Conservation (phyloP, 768 basidiomycete species). For the Suillus variegatus region DNA sequence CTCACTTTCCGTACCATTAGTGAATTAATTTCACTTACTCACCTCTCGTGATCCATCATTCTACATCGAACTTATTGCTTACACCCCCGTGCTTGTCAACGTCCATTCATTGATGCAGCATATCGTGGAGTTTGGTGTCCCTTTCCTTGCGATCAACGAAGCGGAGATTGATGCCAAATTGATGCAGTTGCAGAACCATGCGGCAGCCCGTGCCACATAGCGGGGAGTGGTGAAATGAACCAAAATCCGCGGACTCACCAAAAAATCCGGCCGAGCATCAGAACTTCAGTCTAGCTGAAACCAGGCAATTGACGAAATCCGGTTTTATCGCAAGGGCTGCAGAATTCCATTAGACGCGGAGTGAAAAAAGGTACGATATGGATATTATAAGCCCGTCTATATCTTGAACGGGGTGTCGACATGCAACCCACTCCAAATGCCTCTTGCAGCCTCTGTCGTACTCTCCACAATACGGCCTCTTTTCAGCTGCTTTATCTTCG, state of each 20-base stretch:
- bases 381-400: slow-evolving; percentile 23
- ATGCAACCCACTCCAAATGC: slow-evolving; percentile 90
- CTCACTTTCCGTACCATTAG: background rate
- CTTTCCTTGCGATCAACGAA: background rate
- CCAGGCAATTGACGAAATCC: background rate
- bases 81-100: background rate
- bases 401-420: slow-evolving; percentile 68
- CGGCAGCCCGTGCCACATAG: background rate
- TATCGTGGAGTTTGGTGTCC: background rate
- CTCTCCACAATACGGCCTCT: slow-evolving; percentile 68
- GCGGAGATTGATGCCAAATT: background rate
- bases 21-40: background rate
- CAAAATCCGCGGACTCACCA: background rate
- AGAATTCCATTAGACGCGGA: background rate
- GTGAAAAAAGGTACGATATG: slow-evolving; percentile 6
- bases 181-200: background rate
- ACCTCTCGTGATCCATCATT: background rate
- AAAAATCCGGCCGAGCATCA: background rate
- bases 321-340: background rate
- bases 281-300: background rate
- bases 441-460: slow-evolving; percentile 76
- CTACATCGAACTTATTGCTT: background rate
- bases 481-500: slow-evolving; percentile 81
- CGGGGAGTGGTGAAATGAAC: background rate
- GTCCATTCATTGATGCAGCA: background rate